Conservation (phyloP, 2,329 filamentous ascomycete species). For the Bimuria novae-zelandiae region DNA sequence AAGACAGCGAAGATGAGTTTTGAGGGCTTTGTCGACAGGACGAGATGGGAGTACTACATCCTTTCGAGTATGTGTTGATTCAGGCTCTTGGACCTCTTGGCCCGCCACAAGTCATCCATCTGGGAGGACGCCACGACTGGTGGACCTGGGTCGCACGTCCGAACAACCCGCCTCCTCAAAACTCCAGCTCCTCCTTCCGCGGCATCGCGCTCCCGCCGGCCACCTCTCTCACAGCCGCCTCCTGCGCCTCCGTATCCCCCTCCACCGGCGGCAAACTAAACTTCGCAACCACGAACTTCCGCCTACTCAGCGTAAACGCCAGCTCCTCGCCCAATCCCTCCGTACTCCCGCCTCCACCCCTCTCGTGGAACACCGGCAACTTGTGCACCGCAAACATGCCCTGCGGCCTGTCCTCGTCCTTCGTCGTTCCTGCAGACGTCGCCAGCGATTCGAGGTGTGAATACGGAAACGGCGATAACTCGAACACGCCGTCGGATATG, state of each 20-base stretch:
- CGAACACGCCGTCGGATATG: slow-evolving; percentile 81
- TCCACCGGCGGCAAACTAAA: slow-evolving; percentile 88
- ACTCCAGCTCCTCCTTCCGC: slow-evolving; percentile 67
- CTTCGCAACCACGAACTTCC: slow-evolving; percentile 81
- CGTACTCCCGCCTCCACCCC: slow-evolving; percentile 74
- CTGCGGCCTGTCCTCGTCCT: slow-evolving; percentile 76
- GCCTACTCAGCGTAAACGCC: slow-evolving; percentile 85
- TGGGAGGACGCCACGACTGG: too few relatives aligned
- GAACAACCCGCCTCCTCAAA: slow-evolving; percentile 51
- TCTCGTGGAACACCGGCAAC: slow-evolving; percentile 84
- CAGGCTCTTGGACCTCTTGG: too few relatives aligned
- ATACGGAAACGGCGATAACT: slow-evolving; percentile 76
- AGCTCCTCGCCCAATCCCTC: slow-evolving; percentile 76
- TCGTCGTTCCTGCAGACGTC: slow-evolving; percentile 55
- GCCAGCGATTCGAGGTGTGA: slow-evolving; percentile 56
- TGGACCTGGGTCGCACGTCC: background rate
- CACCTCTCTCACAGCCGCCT: slow-evolving; percentile 45
- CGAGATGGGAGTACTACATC: too few relatives aligned
- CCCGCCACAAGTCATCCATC: too few relatives aligned
- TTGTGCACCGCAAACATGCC: slow-evolving; percentile 84
- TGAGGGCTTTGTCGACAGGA: background rate
- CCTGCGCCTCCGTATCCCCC: slow-evolving; percentile 69
- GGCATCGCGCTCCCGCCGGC: slow-evolving; percentile 57
- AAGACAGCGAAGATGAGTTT: slow-evolving; percentile 40
- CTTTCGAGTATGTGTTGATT: too few relatives aligned